A percentile compares a stretch with the other conserved stretches of the same genome.
Conservation (phyloP, 2,329 filamentous ascomycete species). For the Reticulascus tulasneorum region DNA sequence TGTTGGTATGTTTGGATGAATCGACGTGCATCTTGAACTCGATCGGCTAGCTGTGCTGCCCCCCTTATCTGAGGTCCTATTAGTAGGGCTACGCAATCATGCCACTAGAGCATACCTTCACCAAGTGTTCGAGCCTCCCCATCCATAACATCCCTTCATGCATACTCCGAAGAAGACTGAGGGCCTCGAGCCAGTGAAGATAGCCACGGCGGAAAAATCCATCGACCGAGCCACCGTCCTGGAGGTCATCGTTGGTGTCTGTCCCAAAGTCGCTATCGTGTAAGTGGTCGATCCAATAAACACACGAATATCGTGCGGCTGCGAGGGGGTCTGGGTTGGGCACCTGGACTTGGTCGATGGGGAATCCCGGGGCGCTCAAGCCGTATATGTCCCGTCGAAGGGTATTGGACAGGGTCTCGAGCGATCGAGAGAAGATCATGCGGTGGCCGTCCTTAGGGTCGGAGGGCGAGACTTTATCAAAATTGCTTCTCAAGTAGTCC, state of each 20-base stretch:
- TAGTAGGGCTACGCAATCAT: too few species aligned
- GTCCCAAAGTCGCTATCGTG: not conserved
- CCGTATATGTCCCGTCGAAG: slow-evolving; percentile 31
- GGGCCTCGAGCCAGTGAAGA: slow-evolving; percentile 35
- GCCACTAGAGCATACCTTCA: too few species aligned
- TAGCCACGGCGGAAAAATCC: slow-evolving; percentile 26
- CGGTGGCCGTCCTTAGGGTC: slow-evolving; percentile 28
- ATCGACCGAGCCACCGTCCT: slow-evolving; percentile 6
- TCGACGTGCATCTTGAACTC: slow-evolving; percentile 21
- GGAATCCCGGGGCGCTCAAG: slow-evolving; percentile 13
- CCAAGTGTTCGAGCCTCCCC: too few species aligned
- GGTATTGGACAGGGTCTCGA: slow-evolving; percentile 21
- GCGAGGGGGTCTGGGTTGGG: slow-evolving; percentile 11
- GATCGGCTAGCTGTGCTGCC: too few species aligned
- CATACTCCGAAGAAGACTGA: slow-evolving; percentile 25
- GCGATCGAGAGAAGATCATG: slow-evolving; percentile 26
- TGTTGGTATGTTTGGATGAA: slow-evolving; percentile 18
- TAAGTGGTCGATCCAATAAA: slow-evolving; percentile 18
- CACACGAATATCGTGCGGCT: slow-evolving; percentile 14
- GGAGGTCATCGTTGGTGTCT: not conserved
- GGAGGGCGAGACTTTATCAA: too few species aligned
- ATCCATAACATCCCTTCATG: slow-evolving; percentile 15
- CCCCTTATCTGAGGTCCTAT: too few species aligned
- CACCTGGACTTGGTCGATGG: slow-evolving; percentile 1
- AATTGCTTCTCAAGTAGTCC: slow-evolving; percentile 36